Evolutionary conservation across 2,329 filamentous ascomycete species (phyloP).

Genomic region (Aspergillus intermedius): DNA sequence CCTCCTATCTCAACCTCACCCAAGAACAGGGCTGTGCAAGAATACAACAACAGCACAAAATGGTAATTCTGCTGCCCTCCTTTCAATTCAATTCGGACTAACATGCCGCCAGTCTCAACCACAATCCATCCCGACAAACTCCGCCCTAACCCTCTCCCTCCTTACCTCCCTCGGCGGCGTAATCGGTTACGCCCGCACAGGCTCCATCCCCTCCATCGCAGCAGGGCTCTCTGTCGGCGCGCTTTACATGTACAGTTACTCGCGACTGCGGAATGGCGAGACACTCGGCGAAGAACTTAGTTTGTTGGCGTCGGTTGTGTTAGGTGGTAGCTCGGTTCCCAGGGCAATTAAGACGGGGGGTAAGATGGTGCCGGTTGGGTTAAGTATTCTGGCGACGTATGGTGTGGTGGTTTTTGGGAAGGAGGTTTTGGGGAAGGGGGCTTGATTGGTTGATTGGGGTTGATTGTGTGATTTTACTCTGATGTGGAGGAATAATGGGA

Average conservation of each 20-base stretch:
- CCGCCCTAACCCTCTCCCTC: conserved; percentile 71
- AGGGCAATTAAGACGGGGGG: conserved; percentile 65
- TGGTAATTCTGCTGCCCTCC: too few species aligned
- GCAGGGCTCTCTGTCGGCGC: conserved; percentile 78
- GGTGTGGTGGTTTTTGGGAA: conserved; percentile 74
- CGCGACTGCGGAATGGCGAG: conserved; percentile 67
- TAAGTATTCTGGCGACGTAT: conserved; percentile 73
- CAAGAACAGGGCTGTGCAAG: too few species aligned
- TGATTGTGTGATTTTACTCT: too few species aligned
- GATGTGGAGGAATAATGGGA: too few species aligned
- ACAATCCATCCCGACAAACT: conserved; percentile 35
- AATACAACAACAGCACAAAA: too few species aligned
- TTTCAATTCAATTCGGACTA: not conserved
- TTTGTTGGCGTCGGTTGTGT: conserved; percentile 77
- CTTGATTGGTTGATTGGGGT: not conserved
- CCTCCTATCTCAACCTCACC: too few species aligned
- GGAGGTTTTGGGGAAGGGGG: conserved; percentile 46
- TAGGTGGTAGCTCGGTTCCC: conserved; percentile 78
- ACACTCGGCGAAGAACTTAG: conserved; percentile 81
- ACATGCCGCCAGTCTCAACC: conserved; percentile 6
- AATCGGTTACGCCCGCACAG: conserved; percentile 76
- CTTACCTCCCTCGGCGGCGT: conserved; percentile 83
- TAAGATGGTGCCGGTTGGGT: conserved; percentile 77
- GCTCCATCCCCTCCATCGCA: conserved; percentile 77
- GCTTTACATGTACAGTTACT: conserved; percentile 71